phyloP scores from a whole-genome alignment of 1,284 basidiomycete species.

The Apiotrichum sp. region DNA sequence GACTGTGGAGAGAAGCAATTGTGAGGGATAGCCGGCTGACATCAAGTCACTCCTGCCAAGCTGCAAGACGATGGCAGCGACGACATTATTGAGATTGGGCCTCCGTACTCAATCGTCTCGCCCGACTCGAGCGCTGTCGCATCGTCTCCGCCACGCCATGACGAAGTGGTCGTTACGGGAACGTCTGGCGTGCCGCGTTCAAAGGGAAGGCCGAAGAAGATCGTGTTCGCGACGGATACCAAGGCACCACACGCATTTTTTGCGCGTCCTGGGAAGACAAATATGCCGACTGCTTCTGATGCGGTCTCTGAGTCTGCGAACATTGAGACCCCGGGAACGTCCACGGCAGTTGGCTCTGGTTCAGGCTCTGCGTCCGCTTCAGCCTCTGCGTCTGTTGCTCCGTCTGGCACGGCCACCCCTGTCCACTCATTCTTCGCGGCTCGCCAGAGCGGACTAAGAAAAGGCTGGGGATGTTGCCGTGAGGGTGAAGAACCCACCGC shows the following conservation, averaged over 20 bases:
- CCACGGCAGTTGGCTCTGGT: background rate
- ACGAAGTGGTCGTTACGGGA: no score
- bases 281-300: background rate
- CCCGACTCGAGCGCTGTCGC: no score
- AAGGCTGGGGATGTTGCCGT: slow-evolving; percentile 36
- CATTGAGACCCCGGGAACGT: no score
- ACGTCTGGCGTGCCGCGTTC: no score
- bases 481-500: slow-evolving; percentile 30
- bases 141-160: no score
- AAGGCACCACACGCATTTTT: slow-evolving; percentile 35
- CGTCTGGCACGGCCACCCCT: background rate
- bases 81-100: no score
- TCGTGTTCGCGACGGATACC: slow-evolving; percentile 25
- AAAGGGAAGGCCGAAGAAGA: slow-evolving; percentile 14
- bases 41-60: no score
- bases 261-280: background rate
- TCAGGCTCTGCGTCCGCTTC: background rate
- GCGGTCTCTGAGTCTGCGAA: background rate
- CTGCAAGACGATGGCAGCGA: no score
- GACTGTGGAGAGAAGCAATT: no score
- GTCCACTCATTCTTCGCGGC: slow-evolving; percentile 32
- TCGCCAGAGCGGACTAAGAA: slow-evolving; percentile 17
- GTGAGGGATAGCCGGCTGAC: no score
- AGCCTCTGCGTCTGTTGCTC: background rate
- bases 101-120: no score